phyloP scores from a whole-genome alignment of 805 yeast genomes.

The Kuraishia molischiana region DNA sequence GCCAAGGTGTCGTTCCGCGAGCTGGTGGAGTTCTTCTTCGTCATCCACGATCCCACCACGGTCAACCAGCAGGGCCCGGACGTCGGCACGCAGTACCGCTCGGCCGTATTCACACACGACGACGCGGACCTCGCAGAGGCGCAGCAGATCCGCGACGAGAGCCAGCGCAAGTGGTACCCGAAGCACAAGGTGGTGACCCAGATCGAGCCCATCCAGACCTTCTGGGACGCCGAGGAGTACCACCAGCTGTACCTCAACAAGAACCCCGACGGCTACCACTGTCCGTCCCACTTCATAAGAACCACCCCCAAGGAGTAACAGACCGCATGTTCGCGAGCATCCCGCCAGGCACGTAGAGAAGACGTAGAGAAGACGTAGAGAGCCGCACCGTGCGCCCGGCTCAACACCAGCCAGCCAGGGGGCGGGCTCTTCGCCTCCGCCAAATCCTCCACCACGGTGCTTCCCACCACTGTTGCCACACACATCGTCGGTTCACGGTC shows the following conservation, averaged over 20 bases:
- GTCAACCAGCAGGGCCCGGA: constrained; percentile 81
- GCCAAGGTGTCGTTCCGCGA: constrained; percentile 44
- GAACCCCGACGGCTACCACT: constrained; percentile 82
- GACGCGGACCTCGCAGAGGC: constrained; percentile 36
- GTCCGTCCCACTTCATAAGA: constrained; percentile 83
- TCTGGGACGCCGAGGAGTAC: constrained; percentile 93
- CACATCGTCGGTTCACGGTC: too few relatives aligned
- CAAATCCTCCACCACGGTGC: too few relatives aligned
- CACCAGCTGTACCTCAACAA: constrained; percentile 76
- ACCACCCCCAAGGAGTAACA: constrained; percentile 33
- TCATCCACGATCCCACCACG: constrained; percentile 93
- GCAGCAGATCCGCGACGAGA: constrained; percentile 31
- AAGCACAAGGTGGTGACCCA: constrained; percentile 56
- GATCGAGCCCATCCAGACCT: constrained; percentile 56
- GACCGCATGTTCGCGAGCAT: background rate
- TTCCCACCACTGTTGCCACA: too few relatives aligned
- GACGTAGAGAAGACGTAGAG: too few relatives aligned
- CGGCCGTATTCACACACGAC: constrained; percentile 61
- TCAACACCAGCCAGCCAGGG: too few relatives aligned
- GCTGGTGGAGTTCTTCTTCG: constrained; percentile 73
- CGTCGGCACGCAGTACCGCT: constrained; percentile 81
- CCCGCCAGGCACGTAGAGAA: background rate
- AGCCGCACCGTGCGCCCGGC: too few relatives aligned
- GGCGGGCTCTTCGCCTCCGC: too few relatives aligned
- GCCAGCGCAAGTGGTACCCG: constrained; percentile 73